Evolutionary conservation across 1,284 basidiomycete species (phyloP).

Genomic region (Fomes fomentarius): DNA sequence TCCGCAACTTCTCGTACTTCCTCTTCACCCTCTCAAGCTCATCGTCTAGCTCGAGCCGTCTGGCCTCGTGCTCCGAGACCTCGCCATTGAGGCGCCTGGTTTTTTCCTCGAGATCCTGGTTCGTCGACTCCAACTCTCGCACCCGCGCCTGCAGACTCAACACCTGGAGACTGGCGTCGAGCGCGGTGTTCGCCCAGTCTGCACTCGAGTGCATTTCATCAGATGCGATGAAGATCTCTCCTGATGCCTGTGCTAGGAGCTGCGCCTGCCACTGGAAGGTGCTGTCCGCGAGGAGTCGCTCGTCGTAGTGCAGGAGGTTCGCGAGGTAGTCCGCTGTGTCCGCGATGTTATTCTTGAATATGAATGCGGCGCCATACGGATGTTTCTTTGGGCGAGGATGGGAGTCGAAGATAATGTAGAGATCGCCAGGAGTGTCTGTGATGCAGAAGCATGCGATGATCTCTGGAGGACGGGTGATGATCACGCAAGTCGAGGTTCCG

Average conservation of each 20-base stretch:
- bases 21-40: conserved; percentile 11
- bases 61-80: conserved; percentile 29
- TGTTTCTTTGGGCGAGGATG: conserved; percentile 59
- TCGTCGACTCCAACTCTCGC: conserved; percentile 38
- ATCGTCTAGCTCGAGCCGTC: conserved; percentile 34
- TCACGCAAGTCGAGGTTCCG: conserved; percentile 42
- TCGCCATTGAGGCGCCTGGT: conserved; percentile 32
- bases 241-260: conserved; percentile 60
- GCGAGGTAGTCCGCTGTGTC: conserved; percentile 48
- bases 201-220: conserved; percentile 17
- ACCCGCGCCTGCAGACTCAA: conserved; percentile 47
- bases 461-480: conserved; percentile 73
- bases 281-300: conserved; percentile 43
- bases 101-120: conserved; percentile 35
- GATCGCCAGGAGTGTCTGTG: conserved; percentile 28
- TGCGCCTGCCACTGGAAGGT: conserved; percentile 64
- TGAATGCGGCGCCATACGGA: conserved; percentile 58
- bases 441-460: conserved; percentile 62
- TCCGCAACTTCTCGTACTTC: background rate
- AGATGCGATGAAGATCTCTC: conserved; percentile 50
- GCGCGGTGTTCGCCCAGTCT: conserved; percentile 38
- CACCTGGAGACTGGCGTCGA: conserved; percentile 51
- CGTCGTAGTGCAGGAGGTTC: conserved; percentile 52
- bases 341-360: conserved; percentile 47
- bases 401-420: conserved; percentile 67